Evolutionary conservation across 805 yeast genomes (phyloP).

Genomic region (Kluyveromyces wickerhamii): DNA sequence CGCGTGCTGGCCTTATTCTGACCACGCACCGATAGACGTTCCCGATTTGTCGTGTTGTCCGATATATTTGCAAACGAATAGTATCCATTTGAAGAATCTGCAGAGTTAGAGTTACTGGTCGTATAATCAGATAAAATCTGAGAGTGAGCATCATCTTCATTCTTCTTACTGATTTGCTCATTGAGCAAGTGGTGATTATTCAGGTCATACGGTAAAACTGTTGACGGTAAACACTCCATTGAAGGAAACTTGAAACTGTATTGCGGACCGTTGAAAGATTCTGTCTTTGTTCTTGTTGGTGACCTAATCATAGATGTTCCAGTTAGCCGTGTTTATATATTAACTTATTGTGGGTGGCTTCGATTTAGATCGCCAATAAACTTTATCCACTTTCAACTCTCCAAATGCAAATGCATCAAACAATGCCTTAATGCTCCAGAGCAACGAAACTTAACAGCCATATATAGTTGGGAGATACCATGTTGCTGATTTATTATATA

Average conservation of each 20-base stretch:
- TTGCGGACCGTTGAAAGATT: constrained; percentile 34
- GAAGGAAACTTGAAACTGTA: constrained; percentile 35
- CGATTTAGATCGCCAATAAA: no score
- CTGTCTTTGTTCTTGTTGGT: constrained; percentile 31
- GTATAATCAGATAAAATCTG: constrained; percentile 28
- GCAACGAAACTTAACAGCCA: no score
- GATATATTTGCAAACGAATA: constrained; percentile 33
- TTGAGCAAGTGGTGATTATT: constrained; percentile 26
- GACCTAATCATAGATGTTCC: constrained; percentile 21
- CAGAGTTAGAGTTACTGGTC: constrained; percentile 18
- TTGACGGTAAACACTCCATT: constrained; percentile 17
- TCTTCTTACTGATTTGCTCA: constrained; percentile 11
- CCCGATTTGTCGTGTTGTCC: constrained; percentile 26
- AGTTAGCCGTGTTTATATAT: no score
- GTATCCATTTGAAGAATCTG: constrained; percentile 25
- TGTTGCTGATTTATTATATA: no score
- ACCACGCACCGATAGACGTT: background rate
- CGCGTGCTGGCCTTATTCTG: constrained; percentile 1
- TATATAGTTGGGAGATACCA: no score
- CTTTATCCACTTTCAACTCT: no score
- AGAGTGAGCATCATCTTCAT: constrained; percentile 20
- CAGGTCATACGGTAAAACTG: constrained; percentile 13
- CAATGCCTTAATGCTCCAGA: no score
- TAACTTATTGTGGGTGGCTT: no score
- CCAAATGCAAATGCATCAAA: no score